Percentiles rank a stretch among this genome's conserved stretches.
phyloP scores from a whole-genome alignment of 2,329 filamentous ascomycete genomes.

The Mycosphaerelloides madeirae region DNA sequence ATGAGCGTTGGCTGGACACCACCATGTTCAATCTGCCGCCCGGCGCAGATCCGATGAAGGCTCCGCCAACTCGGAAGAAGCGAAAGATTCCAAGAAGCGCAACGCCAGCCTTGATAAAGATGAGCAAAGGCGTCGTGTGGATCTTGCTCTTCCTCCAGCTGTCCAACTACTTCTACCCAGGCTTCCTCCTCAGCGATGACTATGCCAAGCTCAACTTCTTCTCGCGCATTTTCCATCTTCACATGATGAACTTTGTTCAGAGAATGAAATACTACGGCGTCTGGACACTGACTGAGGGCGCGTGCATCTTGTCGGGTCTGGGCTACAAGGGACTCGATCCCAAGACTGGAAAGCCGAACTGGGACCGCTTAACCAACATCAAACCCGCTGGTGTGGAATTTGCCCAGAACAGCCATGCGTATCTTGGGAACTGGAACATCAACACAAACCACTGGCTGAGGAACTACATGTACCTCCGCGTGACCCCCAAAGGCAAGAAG shows the following conservation, averaged over 20 bases:
- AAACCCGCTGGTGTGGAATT: slow-evolving; percentile 78
- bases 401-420: slow-evolving; percentile 89
- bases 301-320: slow-evolving; percentile 87
- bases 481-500: slow-evolving; percentile 92
- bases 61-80: slow-evolving; percentile 80
- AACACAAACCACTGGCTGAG: slow-evolving; percentile 96
- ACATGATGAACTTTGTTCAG: slow-evolving; percentile 76
- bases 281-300: slow-evolving; percentile 87
- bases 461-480: slow-evolving; percentile 91
- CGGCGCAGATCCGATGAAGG: slow-evolving; percentile 77
- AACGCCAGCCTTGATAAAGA: slow-evolving; percentile 76
- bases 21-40: slow-evolving; percentile 87
- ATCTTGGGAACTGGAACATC: slow-evolving; percentile 93
- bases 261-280: slow-evolving; percentile 96
- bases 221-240: slow-evolving; percentile 69
- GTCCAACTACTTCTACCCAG: slow-evolving; percentile 60
- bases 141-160: slow-evolving; percentile 73
- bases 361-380: slow-evolving; percentile 88
- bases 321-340: slow-evolving; percentile 92
- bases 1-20: slow-evolving; percentile 85
- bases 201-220: slow-evolving; percentile 66
- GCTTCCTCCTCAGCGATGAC: slow-evolving; percentile 59
- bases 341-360: slow-evolving; percentile 76
- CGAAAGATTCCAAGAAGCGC: slow-evolving; percentile 88
- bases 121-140: slow-evolving; percentile 68